Conservation (phyloP, 2,329 filamentous ascomycete species). For the Neonectria neomacrospora region DNA sequence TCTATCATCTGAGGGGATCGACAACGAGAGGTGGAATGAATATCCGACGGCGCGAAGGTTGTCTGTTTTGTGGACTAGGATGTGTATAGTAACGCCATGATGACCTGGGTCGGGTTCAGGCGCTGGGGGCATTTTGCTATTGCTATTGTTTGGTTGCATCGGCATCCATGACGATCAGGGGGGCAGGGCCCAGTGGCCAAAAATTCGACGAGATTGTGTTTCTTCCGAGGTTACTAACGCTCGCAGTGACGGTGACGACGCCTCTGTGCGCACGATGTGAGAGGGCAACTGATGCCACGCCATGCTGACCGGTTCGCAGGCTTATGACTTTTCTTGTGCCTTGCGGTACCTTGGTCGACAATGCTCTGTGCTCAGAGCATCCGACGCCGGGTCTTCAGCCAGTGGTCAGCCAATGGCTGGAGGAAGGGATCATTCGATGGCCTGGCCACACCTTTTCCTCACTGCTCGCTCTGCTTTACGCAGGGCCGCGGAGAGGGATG, state of each 20-base stretch:
- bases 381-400: constrained; percentile 28
- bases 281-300: constrained; percentile 14
- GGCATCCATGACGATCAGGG: constrained; percentile 32
- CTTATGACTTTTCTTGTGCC: constrained; percentile 10
- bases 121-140: constrained; percentile 29
- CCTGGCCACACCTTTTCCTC: constrained; percentile 59
- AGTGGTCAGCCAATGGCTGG: constrained; percentile 21
- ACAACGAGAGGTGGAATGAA: constrained; percentile 13
- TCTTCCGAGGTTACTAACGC: constrained; percentile 42
- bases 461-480: constrained; percentile 60
- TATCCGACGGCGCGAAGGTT: constrained; percentile 24
- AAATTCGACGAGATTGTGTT: constrained; percentile 40
- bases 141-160: constrained; percentile 23
- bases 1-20: constrained; percentile 18
- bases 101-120: constrained; percentile 35
- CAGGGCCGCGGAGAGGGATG: constrained; percentile 62
- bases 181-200: constrained; percentile 41
- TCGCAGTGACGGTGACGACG: constrained; percentile 44
- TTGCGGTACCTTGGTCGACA: constrained; percentile 12
- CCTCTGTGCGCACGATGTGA: constrained; percentile 27
- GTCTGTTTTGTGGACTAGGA: constrained; percentile 14
- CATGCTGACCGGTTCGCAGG: constrained; percentile 22
- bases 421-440: constrained; percentile 35
- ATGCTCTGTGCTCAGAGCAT: constrained; percentile 8
- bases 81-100: constrained; percentile 44